Evolutionary conservation across 176 grass and related monocot genomes (phyloP), one percentile per base, ranked within the genome.

Genomic region (Eragrostis curvula): DNA sequence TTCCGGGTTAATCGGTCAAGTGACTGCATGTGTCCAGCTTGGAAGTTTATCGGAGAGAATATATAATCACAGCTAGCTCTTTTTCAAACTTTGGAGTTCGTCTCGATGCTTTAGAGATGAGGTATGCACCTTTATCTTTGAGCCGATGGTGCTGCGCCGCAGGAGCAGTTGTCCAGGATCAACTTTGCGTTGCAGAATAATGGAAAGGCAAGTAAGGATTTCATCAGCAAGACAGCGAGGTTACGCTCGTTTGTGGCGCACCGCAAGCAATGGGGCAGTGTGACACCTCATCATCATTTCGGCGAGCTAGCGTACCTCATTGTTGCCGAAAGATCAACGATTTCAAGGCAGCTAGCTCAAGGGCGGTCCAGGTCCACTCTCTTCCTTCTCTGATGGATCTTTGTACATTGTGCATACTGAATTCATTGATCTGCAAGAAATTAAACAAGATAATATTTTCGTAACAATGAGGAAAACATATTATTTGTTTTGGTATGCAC

Each of bases 161-260:
- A 5, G 77, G 77, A 75, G 77, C 47, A 42, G 71, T 66, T 71
- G 71, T 81, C 71, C 55, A 62, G 20, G 76, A 81, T 85, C 71
- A 70, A 21, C 82, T 64, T 65, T 61, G 53, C 3, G 55, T 39
- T 48, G 77, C 56, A 81, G 64, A 85, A 65, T 8, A n/a, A 46
- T 79, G 32, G 55, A 45, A 56, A 66, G 30, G 52, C 64, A 9
- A n/a, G 40, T 40, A 64, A 66, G 55, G 57, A 59, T 82, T 4
- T 0, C 72, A 49, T 72, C 83, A 72, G 66, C 83, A 41, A 29
- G 88, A 89, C 66, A 72, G 83, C 72, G 83, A 89, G 45, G 75
- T 48, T 9, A 41, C 45, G 65, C 46, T 75, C 15, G 12, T 42
- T 25, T 36, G 62, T 64, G 48, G 16, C 20, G 12, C 71, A 57